Evolutionary conservation across 1,284 basidiomycete genomes (phyloP).

Genomic region (Vanrija humicola): DNA sequence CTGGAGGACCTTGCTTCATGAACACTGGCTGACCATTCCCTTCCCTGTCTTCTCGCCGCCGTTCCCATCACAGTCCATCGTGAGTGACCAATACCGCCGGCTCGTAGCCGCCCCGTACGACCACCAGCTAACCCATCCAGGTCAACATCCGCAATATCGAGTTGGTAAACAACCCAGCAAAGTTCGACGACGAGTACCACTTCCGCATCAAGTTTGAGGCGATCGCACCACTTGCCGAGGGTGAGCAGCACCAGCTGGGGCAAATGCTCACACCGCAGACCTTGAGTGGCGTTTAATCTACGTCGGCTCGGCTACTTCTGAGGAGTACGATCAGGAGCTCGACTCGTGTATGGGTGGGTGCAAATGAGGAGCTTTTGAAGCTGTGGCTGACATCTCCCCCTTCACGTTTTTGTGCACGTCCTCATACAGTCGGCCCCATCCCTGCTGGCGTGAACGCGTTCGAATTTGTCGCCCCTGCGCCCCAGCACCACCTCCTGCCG

Average conservation of each 20-base stretch:
- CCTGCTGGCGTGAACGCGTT: slow-evolving; percentile 94
- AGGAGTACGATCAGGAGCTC: slow-evolving; percentile 90
- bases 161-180: slow-evolving; percentile 88
- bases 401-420: background rate
- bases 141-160: slow-evolving; percentile 55
- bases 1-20: too few relatives aligned
- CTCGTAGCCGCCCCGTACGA: background rate
- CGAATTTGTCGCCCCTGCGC: slow-evolving; percentile 74
- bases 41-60: background rate
- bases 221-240: slow-evolving; percentile 85
- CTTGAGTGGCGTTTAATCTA: slow-evolving; percentile 98
- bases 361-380: background rate
- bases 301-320: slow-evolving; percentile 88
- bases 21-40: background rate
- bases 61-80: slow-evolving; percentile 34
- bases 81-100: slow-evolving; percentile 12
- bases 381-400: background rate
- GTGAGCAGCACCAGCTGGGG: slow-evolving; percentile 50
- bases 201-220: slow-evolving; percentile 98
- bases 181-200: slow-evolving; percentile 83
- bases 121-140: slow-evolving; percentile 15
- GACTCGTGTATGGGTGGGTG: slow-evolving; percentile 76
- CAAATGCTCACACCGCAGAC: slow-evolving; percentile 55
- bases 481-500: slow-evolving; percentile 73
- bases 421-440: slow-evolving; percentile 72